Base-by-base conservation (phyloP, 192 early-diverging fungal species). In the Podila minutissima region DNA sequence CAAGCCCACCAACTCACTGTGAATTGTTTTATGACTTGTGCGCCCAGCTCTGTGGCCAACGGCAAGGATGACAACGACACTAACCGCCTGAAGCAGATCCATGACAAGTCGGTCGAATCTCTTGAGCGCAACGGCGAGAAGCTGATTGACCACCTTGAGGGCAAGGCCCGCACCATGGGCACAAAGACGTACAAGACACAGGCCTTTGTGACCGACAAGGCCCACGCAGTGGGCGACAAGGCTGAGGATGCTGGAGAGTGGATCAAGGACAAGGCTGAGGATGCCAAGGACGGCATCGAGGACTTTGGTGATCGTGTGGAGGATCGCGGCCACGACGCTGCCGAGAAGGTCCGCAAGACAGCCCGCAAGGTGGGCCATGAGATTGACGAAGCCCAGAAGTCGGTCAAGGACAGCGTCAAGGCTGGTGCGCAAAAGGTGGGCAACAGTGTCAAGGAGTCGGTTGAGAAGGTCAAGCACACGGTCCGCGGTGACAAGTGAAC, bases 391-490 rank as follows among this genome's bases (percentile, higher is more conserved):
- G 11, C 58, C 3, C 48, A 38, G 22, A 65, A 74, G 48, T 31
- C 38, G 31, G 49, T 70, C 6, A 12, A 61, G 59, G 74, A 49
- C 4, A 33, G 41, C 4, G 59, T 72, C 51, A 81, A 79, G 66
- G 13, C 64, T 11, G 75, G 75, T 19, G 69, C 69, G 1, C 64
- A 78, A 13, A 78, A 78, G 64, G 58, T 78, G 33, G 55, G 64
- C 28, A 46, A 71, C 26, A 61, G 72, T 66, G 68, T 78, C 17
- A 76, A 76, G 29, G 68, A 51, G 55, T 61, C 74, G 2, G 69
- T 78, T 5, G 75, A 78, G 46, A 31, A 64, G 9, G 69, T 69
- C 64, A 78, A 78, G 60, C 67, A 67, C 51, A 67, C 66, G 10
- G 65, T 67, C 22, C 70, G 76, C 48, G 19, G 20, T 3, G 22